These are phyloP conservation scores for Theobroma grandiflorum DNA, from an alignment of 441 rosid species.

Conservation along the genomic window DNA sequence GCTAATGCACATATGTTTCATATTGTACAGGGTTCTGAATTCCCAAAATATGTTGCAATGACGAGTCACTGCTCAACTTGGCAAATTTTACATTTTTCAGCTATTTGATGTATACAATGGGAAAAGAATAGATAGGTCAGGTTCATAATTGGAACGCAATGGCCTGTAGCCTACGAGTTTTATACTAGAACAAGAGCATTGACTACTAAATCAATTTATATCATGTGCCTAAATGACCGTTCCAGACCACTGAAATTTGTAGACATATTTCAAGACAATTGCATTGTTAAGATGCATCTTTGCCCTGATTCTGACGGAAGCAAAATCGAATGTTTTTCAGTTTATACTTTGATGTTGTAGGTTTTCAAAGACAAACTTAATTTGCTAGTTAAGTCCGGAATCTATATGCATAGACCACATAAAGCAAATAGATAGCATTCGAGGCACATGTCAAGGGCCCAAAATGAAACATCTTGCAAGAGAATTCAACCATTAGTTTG, in stretches of 20 bases:
- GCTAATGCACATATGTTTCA: not conserved
- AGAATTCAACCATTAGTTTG: not conserved
- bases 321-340: not conserved
- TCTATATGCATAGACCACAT: not conserved
- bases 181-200: not conserved
- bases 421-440: not conserved
- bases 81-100: not conserved
- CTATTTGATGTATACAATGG: not conserved
- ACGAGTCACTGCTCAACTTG: not conserved
- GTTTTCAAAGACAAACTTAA: not conserved
- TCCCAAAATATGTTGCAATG: not conserved
- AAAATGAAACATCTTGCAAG: not conserved
- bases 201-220: not conserved
- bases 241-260: not conserved
- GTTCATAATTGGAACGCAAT: not conserved
- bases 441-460: not conserved
- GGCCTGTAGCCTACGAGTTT: not conserved
- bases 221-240: not conserved
- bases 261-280: not conserved
- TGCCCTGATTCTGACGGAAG: not conserved
- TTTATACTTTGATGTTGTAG: not conserved
- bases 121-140: not conserved
- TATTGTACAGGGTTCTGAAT: not conserved
- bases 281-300: no score
- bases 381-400: not conserved